Percentiles rank a stretch among this genome's conserved stretches.
Conservation (phyloP, 2,329 filamentous ascomycete genomes). For the Dactylonectria estremocensis region DNA sequence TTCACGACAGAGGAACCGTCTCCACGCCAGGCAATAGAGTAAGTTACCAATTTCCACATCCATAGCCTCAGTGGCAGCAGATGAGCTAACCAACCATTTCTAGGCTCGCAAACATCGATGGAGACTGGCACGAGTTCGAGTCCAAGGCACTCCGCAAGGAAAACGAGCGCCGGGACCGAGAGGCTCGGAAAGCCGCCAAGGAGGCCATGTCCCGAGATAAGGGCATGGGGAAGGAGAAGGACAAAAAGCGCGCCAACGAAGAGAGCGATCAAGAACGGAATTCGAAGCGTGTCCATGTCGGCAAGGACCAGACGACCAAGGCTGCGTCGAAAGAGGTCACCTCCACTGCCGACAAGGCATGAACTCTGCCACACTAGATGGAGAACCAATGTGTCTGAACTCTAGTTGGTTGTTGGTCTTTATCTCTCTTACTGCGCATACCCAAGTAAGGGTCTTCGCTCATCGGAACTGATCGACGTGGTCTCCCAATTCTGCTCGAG, state of each 20-base stretch:
- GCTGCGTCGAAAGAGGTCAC: slow-evolving; percentile 18
- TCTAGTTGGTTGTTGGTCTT: not conserved
- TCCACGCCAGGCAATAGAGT: slow-evolving; percentile 86
- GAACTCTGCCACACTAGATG: not conserved
- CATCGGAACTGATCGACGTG: not conserved
- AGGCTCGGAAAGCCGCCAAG: slow-evolving; percentile 64
- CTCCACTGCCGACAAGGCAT: slow-evolving; percentile 27
- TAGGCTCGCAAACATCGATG: slow-evolving; percentile 84
- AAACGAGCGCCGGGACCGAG: slow-evolving; percentile 78
- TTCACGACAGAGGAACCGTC: slow-evolving; percentile 87
- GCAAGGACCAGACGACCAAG: slow-evolving; percentile 41
- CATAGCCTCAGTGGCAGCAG: slow-evolving; percentile 2
- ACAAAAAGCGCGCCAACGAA: slow-evolving; percentile 59
- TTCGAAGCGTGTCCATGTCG: slow-evolving; percentile 54
- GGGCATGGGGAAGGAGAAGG: slow-evolving; percentile 57
- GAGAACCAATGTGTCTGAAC: not conserved
- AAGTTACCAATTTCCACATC: slow-evolving; percentile 59
- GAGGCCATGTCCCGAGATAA: slow-evolving; percentile 51
- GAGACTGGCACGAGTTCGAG: slow-evolving; percentile 99
- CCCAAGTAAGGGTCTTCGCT: not conserved
- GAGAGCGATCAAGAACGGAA: slow-evolving; percentile 50
- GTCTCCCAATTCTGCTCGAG: not conserved
- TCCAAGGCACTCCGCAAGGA: slow-evolving; percentile 95
- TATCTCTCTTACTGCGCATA: not conserved
- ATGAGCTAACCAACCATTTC: slow-evolving; percentile 49